Evolutionary conservation across 202 grass and related monocot genomes (phyloP).

Genomic region (Panicum virgatum): DNA sequence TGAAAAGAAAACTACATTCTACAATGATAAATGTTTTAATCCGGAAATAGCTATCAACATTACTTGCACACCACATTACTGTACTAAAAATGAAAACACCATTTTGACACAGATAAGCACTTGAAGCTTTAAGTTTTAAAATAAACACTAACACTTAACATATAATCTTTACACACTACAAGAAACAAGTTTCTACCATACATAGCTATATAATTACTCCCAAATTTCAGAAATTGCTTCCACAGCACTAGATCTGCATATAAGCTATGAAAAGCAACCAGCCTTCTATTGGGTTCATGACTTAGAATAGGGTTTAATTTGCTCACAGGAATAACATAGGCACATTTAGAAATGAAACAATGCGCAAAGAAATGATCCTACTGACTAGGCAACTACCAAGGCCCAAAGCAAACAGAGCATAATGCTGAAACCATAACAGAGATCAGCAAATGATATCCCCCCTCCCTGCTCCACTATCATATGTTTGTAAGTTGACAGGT

Average conservation of each 20-base stretch:
- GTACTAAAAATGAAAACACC: not conserved
- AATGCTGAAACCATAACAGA: not conserved
- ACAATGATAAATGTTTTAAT: not conserved
- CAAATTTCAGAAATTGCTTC: not conserved
- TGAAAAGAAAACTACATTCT: not conserved
- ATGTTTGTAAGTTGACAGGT: not conserved
- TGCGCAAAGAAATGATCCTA: not conserved
- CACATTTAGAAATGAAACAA: not conserved
- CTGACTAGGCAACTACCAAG: not conserved
- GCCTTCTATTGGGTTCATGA: not conserved
- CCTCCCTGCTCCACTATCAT: not conserved
- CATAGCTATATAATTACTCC: not conserved
- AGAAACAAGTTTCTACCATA: too few species aligned
- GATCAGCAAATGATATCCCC: not conserved
- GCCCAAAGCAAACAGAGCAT: slow-evolving; percentile 3
- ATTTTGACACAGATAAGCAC: not conserved
- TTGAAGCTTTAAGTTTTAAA: not conserved
- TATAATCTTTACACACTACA: not conserved
- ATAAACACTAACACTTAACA: not conserved
- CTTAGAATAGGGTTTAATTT: not conserved
- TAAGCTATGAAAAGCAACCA: not conserved
- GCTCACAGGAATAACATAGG: not conserved
- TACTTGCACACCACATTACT: not conserved
- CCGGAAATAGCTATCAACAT: not conserved
- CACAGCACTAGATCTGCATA: not conserved